Evolutionary conservation across 2,329 filamentous ascomycete genomes (phyloP).

Genomic region (Cytospora schulzeri): DNA sequence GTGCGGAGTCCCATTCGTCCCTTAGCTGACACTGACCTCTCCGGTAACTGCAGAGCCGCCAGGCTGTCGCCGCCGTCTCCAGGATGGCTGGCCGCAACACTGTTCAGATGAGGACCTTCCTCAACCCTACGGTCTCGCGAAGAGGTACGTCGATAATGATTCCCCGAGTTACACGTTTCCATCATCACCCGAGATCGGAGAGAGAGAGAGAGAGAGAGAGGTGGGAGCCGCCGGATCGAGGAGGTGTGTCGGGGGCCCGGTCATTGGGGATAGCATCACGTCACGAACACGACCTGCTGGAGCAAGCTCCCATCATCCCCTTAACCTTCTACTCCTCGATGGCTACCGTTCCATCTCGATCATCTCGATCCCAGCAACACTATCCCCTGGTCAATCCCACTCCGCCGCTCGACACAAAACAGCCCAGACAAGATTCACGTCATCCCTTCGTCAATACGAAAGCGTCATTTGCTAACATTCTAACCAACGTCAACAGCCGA

Average conservation of each 20-base stretch:
- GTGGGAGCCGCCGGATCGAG: constrained; percentile 4
- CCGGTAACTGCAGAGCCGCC: constrained; percentile 45
- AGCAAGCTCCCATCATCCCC: constrained; percentile 1
- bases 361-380: neutral
- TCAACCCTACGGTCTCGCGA: constrained; percentile 62
- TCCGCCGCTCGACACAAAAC: constrained; percentile 6
- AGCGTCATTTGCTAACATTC: neutral
- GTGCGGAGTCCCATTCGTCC: constrained; percentile 13
- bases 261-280: constrained; percentile 20
- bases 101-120: constrained; percentile 58
- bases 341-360: neutral
- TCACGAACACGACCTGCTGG: constrained; percentile 20
- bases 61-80: constrained; percentile 53
- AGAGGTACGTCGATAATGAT: constrained; percentile 55
- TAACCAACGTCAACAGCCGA: constrained; percentile 68
- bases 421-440: neutral
- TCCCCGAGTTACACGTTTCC: neutral
- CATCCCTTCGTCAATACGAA: neutral
- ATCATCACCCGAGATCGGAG: constrained; percentile 11
- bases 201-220: neutral
- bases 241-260: neutral
- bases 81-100: constrained; percentile 51
- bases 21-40: constrained; percentile 20
- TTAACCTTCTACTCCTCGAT: neutral
- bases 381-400: neutral